Evolutionary conservation across 257 asterid genomes (phyloP).

Genomic region (Gentiana macrophylla): DNA sequence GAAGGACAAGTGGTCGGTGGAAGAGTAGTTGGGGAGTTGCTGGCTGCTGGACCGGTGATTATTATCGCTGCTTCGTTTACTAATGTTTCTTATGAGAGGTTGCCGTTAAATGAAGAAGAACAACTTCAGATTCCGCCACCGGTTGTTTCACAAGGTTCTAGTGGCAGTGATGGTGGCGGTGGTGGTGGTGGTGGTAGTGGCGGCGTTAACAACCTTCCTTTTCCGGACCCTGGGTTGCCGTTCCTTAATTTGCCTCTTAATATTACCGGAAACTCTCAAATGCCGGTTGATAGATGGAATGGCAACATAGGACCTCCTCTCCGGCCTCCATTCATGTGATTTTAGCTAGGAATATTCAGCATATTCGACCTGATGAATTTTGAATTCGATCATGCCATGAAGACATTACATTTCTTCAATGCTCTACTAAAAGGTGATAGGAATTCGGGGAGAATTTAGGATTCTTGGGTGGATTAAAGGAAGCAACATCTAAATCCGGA

Average conservation of each 20-base stretch:
- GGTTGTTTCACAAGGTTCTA: conserved; percentile 22
- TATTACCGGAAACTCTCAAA: conserved; percentile 38
- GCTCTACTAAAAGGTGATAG: conserved; percentile 1
- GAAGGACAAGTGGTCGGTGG: conserved; percentile 65
- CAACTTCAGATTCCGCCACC: conserved; percentile 26
- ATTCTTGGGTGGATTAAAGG: conserved; percentile 16
- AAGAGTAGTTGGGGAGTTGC: conserved; percentile 48
- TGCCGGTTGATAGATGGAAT: conserved; percentile 60
- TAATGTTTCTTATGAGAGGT: conserved; percentile 50
- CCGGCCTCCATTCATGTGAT: conserved; percentile 28
- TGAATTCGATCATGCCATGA: neutral
- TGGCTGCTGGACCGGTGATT: conserved; percentile 44
- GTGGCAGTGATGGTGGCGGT: conserved; percentile 10
- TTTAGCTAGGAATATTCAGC: too few species aligned
- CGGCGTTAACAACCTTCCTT: conserved; percentile 13
- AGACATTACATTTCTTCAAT: neutral
- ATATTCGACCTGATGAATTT: neutral
- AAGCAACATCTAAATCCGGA: conserved; percentile 12
- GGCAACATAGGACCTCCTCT: conserved; percentile 31
- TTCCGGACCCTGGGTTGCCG: conserved; percentile 57
- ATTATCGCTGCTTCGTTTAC: conserved; percentile 47
- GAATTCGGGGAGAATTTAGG: conserved; percentile 15
- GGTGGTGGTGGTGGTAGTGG: conserved; percentile 13
- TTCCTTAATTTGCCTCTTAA: conserved; percentile 64
- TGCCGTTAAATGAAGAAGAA: conserved; percentile 41